These are phyloP conservation scores for Volvox reticuliferus DNA, from an alignment of 139 green algal genomes.

Conservation along the genomic window DNA sequence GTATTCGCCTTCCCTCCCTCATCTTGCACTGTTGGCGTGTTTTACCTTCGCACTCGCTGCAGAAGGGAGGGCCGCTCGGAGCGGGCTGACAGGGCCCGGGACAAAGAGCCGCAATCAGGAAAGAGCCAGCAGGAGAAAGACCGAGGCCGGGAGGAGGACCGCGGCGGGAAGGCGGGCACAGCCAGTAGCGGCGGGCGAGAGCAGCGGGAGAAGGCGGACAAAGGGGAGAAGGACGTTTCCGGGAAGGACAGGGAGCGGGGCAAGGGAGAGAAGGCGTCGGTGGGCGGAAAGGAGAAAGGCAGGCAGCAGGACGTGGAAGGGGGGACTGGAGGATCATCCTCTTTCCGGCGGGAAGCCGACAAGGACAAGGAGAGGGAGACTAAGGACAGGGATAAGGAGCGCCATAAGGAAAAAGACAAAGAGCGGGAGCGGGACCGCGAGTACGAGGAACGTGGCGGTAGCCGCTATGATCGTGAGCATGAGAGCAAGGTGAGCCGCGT, in stretches of 20 bases:
- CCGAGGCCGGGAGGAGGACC: background rate
- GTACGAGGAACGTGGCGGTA: background rate
- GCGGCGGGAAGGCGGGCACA: background rate
- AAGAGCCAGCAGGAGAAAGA: background rate
- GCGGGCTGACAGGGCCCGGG: background rate
- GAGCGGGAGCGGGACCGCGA: conserved; percentile 2
- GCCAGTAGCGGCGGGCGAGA: background rate
- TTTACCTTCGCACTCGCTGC: background rate
- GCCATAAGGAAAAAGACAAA: background rate
- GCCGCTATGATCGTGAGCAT: background rate
- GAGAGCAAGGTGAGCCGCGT: conserved; percentile 10
- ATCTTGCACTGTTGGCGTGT: background rate
- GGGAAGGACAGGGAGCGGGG: background rate
- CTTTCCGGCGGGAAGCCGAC: background rate
- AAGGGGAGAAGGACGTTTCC: background rate
- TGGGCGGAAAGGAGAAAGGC: background rate
- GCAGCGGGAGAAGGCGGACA: conserved; percentile 8
- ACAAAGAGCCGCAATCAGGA: background rate
- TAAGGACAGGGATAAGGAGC: background rate
- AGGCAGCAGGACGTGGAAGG: background rate
- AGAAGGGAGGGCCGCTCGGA: background rate
- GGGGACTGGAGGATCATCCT: background rate
- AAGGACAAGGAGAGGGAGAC: background rate
- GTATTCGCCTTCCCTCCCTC: background rate
- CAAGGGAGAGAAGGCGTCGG: background rate